phyloP scores from a whole-genome alignment of 805 yeast genomes.

The Torulaspora quercuum region DNA sequence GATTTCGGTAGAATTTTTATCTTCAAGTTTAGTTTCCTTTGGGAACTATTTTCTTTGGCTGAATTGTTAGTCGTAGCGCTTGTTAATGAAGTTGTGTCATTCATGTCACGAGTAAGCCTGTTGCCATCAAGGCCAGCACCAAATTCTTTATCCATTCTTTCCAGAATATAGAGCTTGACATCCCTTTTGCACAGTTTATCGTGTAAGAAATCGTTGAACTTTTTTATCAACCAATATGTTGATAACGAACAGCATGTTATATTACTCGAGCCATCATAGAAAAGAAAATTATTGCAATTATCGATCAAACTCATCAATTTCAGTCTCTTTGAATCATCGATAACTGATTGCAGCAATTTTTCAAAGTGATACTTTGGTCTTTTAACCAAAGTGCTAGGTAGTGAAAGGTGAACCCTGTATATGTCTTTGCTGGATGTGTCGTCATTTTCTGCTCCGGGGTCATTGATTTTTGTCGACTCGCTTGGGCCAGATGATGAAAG shows the following conservation, averaged over 20 bases:
- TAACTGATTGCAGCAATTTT: slow-evolving; percentile 26
- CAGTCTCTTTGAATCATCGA: slow-evolving; percentile 21
- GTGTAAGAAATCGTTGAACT: slow-evolving; percentile 19
- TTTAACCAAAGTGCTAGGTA: slow-evolving; percentile 34
- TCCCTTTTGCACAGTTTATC: slow-evolving; percentile 12
- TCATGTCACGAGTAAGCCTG: not conserved
- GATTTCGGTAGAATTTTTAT: slow-evolving; percentile 24
- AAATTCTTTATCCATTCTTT: slow-evolving; percentile 11
- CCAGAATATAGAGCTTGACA: slow-evolving; percentile 11
- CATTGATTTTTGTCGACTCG: slow-evolving; percentile 1
- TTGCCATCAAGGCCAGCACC: not conserved
- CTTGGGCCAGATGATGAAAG: slow-evolving; percentile 15
- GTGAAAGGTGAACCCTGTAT: slow-evolving; percentile 28
- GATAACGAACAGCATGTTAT: slow-evolving; percentile 22
- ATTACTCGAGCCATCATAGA: slow-evolving; percentile 30
- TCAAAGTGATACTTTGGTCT: slow-evolving; percentile 32
- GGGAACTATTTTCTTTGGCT: slow-evolving; percentile 1
- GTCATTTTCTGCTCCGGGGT: slow-evolving; percentile 2
- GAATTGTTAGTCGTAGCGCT: not conserved
- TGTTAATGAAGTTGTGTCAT: not conserved
- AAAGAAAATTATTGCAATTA: slow-evolving; percentile 20
- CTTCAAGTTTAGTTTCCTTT: slow-evolving; percentile 19
- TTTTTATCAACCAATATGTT: slow-evolving; percentile 27
- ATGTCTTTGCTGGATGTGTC: slow-evolving; percentile 14
- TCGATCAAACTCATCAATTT: slow-evolving; percentile 22